Evolutionary conservation across 441 rosid species (phyloP).

Genomic region (Erodium texanum): DNA sequence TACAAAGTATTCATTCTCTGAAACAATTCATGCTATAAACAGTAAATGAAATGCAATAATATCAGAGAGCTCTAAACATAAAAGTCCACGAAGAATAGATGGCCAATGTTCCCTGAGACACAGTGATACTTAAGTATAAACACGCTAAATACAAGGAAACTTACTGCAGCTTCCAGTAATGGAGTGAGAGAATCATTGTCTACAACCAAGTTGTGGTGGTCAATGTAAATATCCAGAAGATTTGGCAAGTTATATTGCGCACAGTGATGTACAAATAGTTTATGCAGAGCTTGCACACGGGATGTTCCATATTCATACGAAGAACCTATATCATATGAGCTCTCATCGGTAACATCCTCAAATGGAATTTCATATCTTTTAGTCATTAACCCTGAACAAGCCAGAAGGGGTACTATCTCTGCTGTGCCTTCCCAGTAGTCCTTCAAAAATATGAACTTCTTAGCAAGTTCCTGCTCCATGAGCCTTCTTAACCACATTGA

Average conservation of each 20-base stretch:
- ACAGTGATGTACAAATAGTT: conserved; percentile 57
- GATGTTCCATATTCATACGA: conserved; percentile 34
- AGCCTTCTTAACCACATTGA: conserved; percentile 68
- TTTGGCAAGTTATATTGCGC: conserved; percentile 70
- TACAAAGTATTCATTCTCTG: neutral
- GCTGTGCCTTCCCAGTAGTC: conserved; percentile 85
- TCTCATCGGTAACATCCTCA: conserved; percentile 38
- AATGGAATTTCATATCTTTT: conserved; percentile 31
- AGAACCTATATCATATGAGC: conserved; percentile 39
- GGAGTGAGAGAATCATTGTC: conserved; percentile 49
- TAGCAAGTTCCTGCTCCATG: conserved; percentile 85
- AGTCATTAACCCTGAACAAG: conserved; percentile 69
- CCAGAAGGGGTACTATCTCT: conserved; percentile 66
- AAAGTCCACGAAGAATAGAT: no score
- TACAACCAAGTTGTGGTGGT: conserved; percentile 57
- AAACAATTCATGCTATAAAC: neutral
- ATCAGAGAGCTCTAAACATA: conserved; percentile 14
- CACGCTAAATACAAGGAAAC: conserved; percentile 35
- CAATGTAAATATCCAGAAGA: conserved; percentile 89
- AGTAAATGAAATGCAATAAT: conserved; percentile 4
- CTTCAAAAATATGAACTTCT: conserved; percentile 64
- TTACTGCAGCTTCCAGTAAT: conserved; percentile 79
- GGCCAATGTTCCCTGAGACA: conserved; percentile 7
- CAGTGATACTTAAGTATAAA: conserved; percentile 11
- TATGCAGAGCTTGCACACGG: conserved; percentile 53